These are phyloP conservation scores for Pleurostoma richardsiae DNA, from an alignment of 2,329 filamentous ascomycete genomes.

Conservation along the genomic window DNA sequence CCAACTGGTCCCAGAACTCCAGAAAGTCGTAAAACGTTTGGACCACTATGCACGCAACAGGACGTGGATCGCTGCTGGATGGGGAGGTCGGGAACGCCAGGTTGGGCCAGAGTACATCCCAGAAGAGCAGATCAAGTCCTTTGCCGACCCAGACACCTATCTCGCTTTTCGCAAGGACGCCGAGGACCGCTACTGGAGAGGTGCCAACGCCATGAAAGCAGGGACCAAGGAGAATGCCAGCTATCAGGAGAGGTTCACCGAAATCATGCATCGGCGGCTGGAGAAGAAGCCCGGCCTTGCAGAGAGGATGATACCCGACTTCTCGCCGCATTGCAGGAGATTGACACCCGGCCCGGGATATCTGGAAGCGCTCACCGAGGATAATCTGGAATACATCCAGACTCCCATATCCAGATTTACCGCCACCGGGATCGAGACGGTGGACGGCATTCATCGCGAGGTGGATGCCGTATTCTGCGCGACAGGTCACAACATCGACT, in stretches of 20 bases:
- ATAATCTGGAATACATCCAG: too few species aligned
- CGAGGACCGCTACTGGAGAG: slow-evolving; percentile 57
- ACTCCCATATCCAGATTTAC: too few species aligned
- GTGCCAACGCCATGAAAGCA: slow-evolving; percentile 49
- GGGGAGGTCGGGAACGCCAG: slow-evolving; percentile 48
- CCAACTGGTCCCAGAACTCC: slow-evolving; percentile 48
- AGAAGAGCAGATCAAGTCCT: slow-evolving; percentile 47
- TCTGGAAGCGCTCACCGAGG: too few species aligned
- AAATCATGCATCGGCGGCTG: slow-evolving; percentile 9
- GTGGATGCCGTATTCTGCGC: too few species aligned
- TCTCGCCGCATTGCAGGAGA: too few species aligned
- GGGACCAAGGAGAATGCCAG: slow-evolving; percentile 41
- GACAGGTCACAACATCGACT: too few species aligned
- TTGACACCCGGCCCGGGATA: too few species aligned
- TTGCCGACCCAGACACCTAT: slow-evolving; percentile 57
- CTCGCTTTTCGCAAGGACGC: slow-evolving; percentile 50
- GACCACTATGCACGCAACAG: slow-evolving; percentile 60
- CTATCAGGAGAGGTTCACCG: slow-evolving; percentile 37
- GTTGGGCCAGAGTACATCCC: slow-evolving; percentile 49
- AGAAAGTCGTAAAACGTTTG: slow-evolving; percentile 39
- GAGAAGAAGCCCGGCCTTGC: too few species aligned
- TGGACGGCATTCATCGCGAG: too few species aligned
- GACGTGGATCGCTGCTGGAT: slow-evolving; percentile 63
- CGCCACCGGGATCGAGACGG: too few species aligned
- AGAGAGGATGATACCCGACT: too few species aligned